Percentiles rank a stretch among this genome's conserved stretches.
Evolutionary conservation across 805 yeast genomes (phyloP).

Genomic region (Candida caryicola): DNA sequence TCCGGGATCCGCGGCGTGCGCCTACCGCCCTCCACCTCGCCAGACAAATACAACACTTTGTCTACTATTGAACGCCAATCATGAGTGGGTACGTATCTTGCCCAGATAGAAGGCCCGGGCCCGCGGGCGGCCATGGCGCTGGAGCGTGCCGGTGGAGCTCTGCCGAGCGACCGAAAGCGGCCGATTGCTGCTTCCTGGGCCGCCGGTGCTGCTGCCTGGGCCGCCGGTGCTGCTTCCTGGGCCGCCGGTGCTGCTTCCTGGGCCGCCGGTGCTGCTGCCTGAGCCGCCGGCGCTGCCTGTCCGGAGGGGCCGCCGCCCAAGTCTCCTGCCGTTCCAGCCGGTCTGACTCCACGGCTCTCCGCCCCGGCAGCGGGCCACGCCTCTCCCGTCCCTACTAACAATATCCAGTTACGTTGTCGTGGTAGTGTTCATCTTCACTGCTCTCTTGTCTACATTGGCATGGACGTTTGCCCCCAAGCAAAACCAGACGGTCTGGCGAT

Average conservation of each 20-base stretch:
- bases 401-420: conserved; percentile 64
- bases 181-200: no score
- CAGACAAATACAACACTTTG: no score
- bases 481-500: conserved; percentile 49
- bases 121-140: no score
- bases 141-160: no score
- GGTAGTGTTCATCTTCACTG: conserved; percentile 57
- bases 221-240: no score
- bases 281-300: neutral
- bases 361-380: neutral
- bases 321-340: neutral
- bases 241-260: no score
- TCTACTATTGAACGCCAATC: conserved; percentile 6
- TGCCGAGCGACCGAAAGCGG: no score
- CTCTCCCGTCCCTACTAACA: conserved; percentile 10
- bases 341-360: neutral
- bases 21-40: no score
- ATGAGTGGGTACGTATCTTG: conserved; percentile 48
- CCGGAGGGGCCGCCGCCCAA: neutral
- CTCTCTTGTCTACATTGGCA: conserved; percentile 57
- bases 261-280: no score
- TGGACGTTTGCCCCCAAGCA: conserved; percentile 87
- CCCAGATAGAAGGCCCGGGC: no score
- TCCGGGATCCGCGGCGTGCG: no score
- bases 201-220: no score